Conservation (phyloP, 768 basidiomycete species). For the Boletus reticulatus region DNA sequence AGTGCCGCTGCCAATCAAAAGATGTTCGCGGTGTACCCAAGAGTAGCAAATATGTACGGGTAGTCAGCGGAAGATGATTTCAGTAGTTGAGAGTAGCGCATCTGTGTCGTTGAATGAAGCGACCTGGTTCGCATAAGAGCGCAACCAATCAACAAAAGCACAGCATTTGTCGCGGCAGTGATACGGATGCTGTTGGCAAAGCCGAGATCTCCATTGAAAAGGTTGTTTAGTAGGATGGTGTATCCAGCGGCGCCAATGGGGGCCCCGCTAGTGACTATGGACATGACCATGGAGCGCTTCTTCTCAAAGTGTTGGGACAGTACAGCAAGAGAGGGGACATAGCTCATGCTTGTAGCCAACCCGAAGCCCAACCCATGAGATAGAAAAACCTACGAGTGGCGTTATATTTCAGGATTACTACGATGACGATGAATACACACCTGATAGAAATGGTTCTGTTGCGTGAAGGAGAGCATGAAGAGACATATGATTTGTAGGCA, state of each 20-base stretch:
- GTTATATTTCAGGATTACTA: conserved; percentile 15
- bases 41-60: conserved; percentile 24
- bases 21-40: conserved; percentile 16
- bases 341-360: conserved; percentile 38
- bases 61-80: conserved; percentile 17
- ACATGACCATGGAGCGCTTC: conserved; percentile 40
- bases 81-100: conserved; percentile 18
- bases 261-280: conserved; percentile 38
- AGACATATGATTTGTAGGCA: conserved; percentile 40
- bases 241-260: conserved; percentile 25
- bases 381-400: conserved; percentile 34
- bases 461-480: conserved; percentile 45
- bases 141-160: conserved; percentile 35
- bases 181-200: conserved; percentile 46
- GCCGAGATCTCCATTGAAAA: conserved; percentile 18
- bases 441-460: conserved; percentile 35
- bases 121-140: conserved; percentile 40
- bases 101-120: conserved; percentile 18
- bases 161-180: conserved; percentile 41
- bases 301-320: conserved; percentile 45
- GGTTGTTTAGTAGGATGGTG: conserved; percentile 30
- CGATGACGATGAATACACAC: conserved; percentile 22
- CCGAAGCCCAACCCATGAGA: conserved; percentile 42
- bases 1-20: not conserved
- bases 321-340: conserved; percentile 43